These are phyloP conservation scores for Thermomucor indicae-seudaticae DNA, from an alignment of 371 early-diverging fungal species.

Conservation along the genomic window DNA sequence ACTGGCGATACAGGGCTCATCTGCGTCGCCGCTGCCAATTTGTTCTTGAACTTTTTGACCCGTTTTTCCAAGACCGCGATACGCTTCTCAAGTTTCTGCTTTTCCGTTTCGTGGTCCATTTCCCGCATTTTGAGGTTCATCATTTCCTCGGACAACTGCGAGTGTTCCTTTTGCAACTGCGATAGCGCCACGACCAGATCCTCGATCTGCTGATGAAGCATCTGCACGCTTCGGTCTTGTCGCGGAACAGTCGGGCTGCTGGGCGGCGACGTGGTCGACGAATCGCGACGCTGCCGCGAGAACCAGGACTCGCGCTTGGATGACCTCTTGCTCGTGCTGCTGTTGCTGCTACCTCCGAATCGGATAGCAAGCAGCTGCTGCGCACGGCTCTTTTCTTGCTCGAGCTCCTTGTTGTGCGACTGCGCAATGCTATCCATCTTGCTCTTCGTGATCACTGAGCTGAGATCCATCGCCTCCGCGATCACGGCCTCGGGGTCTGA, in stretches of 20 bases:
- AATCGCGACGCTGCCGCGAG: conserved; percentile 5
- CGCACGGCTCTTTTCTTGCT: conserved; percentile 51
- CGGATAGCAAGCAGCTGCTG: conserved; percentile 49
- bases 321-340: conserved; percentile 1
- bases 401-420: conserved; percentile 51
- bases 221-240: conserved; percentile 4
- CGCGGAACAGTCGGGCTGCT: not conserved
- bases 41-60: conserved; percentile 19
- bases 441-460: conserved; percentile 59
- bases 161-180: conserved; percentile 51
- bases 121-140: conserved; percentile 49
- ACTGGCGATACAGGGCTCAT: not conserved
- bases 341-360: conserved; percentile 9
- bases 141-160: conserved; percentile 41
- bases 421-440: conserved; percentile 73
- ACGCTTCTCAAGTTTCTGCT: conserved; percentile 18
- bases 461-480: conserved; percentile 70
- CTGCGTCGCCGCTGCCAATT: conserved; percentile 1
- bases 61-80: conserved; percentile 16
- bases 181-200: conserved; percentile 56
- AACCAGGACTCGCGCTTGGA: conserved; percentile 29
- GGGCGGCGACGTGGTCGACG: conserved; percentile 9
- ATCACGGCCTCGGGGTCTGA: conserved; percentile 68
- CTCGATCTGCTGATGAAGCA: conserved; percentile 53
- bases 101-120: conserved; percentile 34